Evolutionary conservation across 768 basidiomycete genomes (phyloP).

Genomic region (Mycena rosella): DNA sequence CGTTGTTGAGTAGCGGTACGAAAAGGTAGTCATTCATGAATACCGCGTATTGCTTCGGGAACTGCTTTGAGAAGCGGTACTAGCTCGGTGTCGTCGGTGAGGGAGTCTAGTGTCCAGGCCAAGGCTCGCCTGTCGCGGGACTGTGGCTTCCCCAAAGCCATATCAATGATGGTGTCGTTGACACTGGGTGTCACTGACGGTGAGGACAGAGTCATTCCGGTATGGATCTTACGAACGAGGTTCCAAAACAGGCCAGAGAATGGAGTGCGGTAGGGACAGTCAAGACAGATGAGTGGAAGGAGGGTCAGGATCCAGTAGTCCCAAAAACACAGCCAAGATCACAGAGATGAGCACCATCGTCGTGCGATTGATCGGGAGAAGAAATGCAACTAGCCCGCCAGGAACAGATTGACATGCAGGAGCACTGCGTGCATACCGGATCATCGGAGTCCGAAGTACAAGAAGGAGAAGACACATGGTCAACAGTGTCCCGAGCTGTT

Average conservation of each 20-base stretch:
- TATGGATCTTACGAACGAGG: neutral
- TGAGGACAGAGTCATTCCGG: neutral
- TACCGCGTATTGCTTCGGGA: neutral
- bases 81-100: neutral
- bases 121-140: neutral
- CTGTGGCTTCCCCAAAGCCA: neutral
- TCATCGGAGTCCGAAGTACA: constrained; percentile 7
- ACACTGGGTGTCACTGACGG: neutral
- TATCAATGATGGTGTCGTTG: neutral
- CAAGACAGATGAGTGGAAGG: constrained; percentile 23
- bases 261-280: constrained; percentile 33
- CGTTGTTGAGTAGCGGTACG: neutral
- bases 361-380: constrained; percentile 9
- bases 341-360: constrained; percentile 9
- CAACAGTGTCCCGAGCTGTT: neutral
- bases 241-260: constrained; percentile 7
- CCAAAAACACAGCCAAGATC: constrained; percentile 3
- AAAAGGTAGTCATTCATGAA: neutral
- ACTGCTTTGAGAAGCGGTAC: neutral
- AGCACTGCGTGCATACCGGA: constrained; percentile 25
- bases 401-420: constrained; percentile 33
- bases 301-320: constrained; percentile 19
- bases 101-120: neutral
- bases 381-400: constrained; percentile 33
- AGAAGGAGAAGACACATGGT: constrained; percentile 8